phyloP scores from a whole-genome alignment of 2,329 filamentous ascomycete species.

The Penicillium olsonii region DNA sequence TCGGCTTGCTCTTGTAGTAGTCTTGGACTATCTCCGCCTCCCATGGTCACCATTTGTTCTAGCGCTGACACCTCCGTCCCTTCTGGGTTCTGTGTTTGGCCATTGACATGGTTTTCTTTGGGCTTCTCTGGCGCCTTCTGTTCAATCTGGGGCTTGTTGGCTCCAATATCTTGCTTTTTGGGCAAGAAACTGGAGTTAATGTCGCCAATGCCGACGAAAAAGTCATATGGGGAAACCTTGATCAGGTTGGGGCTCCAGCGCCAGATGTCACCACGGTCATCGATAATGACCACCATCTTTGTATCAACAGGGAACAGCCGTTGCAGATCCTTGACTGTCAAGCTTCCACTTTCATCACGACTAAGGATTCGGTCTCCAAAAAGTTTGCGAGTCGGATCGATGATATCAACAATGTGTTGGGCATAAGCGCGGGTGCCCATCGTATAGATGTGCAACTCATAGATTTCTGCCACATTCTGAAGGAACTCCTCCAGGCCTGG shows the following conservation, averaged over 20 bases:
- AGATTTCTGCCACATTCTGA: conserved; percentile 72
- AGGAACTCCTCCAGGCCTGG: conserved; percentile 83
- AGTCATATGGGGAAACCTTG: conserved; percentile 93
- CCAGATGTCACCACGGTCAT: conserved; percentile 96
- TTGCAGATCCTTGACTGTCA: conserved; percentile 86
- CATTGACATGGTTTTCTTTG: conserved; percentile 35
- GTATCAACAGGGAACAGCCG: conserved; percentile 94
- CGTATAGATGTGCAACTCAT: conserved; percentile 97
- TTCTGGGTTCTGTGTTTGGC: conserved; percentile 27
- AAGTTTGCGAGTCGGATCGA: conserved; percentile 84
- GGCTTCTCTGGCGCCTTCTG: conserved; percentile 26
- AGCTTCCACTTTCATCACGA: conserved; percentile 92
- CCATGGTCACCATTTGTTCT: conserved; percentile 77
- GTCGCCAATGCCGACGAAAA: conserved; percentile 96
- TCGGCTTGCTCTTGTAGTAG: conserved; percentile 74
- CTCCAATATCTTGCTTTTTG: conserved; percentile 62
- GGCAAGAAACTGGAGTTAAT: conserved; percentile 98
- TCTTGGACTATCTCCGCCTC: conserved; percentile 66
- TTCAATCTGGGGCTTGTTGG: conserved; percentile 46
- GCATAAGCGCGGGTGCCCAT: conserved; percentile 99
- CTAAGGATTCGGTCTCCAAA: conserved; percentile 96
- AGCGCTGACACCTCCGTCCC: conserved; percentile 56
- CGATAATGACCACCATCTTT: conserved; percentile 99
- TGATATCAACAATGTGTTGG: conserved; percentile 83
- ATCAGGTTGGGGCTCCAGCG: conserved; percentile 89